These are phyloP conservation scores for Xylariaceae sp. DNA, from an alignment of 2,329 filamentous ascomycete genomes.

Conservation along the genomic window DNA sequence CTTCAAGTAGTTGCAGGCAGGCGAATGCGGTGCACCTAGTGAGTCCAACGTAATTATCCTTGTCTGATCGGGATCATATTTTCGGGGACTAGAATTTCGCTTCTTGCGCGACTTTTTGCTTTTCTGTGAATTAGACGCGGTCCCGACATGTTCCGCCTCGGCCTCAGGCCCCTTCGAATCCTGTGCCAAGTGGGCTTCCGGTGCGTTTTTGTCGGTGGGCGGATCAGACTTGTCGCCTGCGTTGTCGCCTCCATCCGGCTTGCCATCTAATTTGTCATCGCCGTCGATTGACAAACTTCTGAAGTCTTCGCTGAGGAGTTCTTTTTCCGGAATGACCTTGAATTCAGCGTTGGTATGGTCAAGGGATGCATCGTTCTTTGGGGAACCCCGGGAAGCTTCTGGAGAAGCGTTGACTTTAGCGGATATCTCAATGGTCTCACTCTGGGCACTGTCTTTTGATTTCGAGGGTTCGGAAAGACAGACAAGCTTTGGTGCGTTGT, in stretches of 20 bases:
- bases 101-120: slow-evolving; percentile 33
- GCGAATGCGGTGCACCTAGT: slow-evolving; percentile 58
- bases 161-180: slow-evolving; percentile 13
- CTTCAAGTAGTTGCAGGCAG: slow-evolving; percentile 63
- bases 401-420: slow-evolving; percentile 2
- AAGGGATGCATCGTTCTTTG: background rate
- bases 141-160: slow-evolving; percentile 15
- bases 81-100: slow-evolving; percentile 33
- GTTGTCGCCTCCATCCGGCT: slow-evolving; percentile 17
- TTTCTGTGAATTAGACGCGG: slow-evolving; percentile 14
- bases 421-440: slow-evolving; percentile 13
- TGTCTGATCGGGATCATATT: slow-evolving; percentile 50
- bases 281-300: slow-evolving; percentile 30
- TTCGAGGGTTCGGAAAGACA: slow-evolving; percentile 18
- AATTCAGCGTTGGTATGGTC: background rate
- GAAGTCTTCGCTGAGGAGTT: slow-evolving; percentile 22
- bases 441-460: background rate
- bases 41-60: slow-evolving; percentile 87
- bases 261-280: slow-evolving; percentile 12
- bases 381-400: background rate
- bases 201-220: slow-evolving; percentile 2
- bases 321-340: slow-evolving; percentile 2
- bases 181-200: slow-evolving; percentile 14
- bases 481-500: slow-evolving; percentile 68
- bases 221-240: slow-evolving; percentile 8